phyloP scores from a whole-genome alignment of 257 asterid species.

The Fraxinus quadrangulata region DNA sequence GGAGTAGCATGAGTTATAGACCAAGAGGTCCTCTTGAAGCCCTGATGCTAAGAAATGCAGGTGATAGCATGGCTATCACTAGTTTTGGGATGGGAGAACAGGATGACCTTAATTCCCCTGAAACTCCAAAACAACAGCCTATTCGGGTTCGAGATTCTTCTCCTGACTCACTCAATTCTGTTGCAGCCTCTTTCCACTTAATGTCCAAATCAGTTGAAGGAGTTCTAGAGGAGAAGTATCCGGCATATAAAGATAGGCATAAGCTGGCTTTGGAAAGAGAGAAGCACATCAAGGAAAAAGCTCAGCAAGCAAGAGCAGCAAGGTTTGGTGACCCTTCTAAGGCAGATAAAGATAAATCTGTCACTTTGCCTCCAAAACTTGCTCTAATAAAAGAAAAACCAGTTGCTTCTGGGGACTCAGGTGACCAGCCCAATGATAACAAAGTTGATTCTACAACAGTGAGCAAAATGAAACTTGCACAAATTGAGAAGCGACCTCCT shows the following conservation, averaged over 20 bases:
- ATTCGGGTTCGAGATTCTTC: conserved; percentile 34
- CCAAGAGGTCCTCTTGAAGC: conserved; percentile 86
- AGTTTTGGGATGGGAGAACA: conserved; percentile 69
- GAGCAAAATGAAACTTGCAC: conserved; percentile 72
- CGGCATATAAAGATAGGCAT: conserved; percentile 85
- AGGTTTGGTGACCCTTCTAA: conserved; percentile 63
- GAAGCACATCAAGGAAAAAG: conserved; percentile 76
- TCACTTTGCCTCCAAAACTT: conserved; percentile 75
- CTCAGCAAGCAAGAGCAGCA: conserved; percentile 83
- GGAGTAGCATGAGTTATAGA: conserved; percentile 47
- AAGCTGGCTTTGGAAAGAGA: conserved; percentile 92
- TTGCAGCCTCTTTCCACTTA: conserved; percentile 72
- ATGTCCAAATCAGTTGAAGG: conserved; percentile 97
- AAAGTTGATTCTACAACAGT: conserved; percentile 53
- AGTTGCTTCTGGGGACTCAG: conserved; percentile 47
- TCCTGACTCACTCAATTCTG: conserved; percentile 49
- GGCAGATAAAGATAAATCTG: conserved; percentile 38
- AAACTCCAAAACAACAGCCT: conserved; percentile 36
- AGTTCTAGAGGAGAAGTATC: conserved; percentile 80
- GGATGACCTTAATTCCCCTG: conserved; percentile 63
- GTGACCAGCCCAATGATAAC: conserved; percentile 44
- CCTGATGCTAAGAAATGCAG: conserved; percentile 78
- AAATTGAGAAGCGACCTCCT: conserved; percentile 79
- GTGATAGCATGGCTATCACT: conserved; percentile 76
- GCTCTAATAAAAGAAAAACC: conserved; percentile 73